Evolutionary conservation across 2,329 filamentous ascomycete species (phyloP), one percentile per base, ranked within the genome.

Genomic region (Alternaria arbusti): DNA sequence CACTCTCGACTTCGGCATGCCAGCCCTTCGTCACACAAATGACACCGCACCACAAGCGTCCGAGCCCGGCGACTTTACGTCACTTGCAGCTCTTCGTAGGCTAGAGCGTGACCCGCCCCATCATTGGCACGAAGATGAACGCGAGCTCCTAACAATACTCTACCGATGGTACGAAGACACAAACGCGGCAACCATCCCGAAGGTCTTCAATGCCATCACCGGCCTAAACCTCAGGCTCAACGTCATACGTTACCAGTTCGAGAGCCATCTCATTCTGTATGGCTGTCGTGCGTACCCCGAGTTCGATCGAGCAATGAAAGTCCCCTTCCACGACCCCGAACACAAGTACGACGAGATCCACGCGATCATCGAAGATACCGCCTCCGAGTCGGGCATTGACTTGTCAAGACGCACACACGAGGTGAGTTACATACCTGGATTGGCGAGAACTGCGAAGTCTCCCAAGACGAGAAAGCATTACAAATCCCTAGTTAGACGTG

Each of bases 291-390:
- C 61, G 0, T 68, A 59, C 25, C 58, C 13, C 0, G 46, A 46
- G 23, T 71, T 47, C 32, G 30, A 17, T 36, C 47, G 40, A 1
- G 67, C 65, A 0, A 28, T 54, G 30, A 30, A 32, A 1, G 23
- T 62, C 1, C 64, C 66, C 0, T 72, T 74, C 7, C 5, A 63
- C 0, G 65, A 71, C 40, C 63, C 68, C 0, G 5, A 63, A 1
- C 54, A 52, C 3, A 15, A 3, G 1, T 74, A 70, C n/a, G 7
- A 30, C 0, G 22, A 62, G 0, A 57, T 68, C 0, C 59, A 63
- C 3, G 4, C 11, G 0, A 25, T 50, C 4, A 64, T 72, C 3
- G 63, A 72, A 30, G 23, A 15, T 0, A 63, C 60, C 5, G 67
- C 68, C 0, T 1, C 2, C 0, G 10, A 43, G 0, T 49, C 57